Conservation (phyloP, 2,329 filamentous ascomycete genomes). For the Coniochaeta prunicola region DNA sequence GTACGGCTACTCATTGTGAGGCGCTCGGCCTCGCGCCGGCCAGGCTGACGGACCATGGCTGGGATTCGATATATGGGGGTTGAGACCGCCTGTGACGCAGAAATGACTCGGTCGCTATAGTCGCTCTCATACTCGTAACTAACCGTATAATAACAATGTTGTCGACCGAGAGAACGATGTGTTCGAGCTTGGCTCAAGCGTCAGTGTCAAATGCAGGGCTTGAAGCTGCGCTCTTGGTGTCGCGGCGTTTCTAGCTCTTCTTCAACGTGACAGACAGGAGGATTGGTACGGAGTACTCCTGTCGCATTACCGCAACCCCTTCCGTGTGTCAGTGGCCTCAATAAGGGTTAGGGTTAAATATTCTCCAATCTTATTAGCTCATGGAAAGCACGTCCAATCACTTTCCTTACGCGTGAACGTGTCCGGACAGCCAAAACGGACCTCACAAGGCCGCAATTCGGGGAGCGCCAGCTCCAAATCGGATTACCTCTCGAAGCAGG, state of each 20-base stretch:
- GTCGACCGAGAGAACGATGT: slow-evolving; percentile 16
- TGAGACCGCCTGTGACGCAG: slow-evolving; percentile 31
- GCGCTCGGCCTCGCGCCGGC: slow-evolving; percentile 29
- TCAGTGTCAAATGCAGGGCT: slow-evolving; percentile 15
- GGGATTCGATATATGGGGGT: slow-evolving; percentile 22
- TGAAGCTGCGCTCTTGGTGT: slow-evolving; percentile 12
- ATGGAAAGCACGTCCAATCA: not conserved
- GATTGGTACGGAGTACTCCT: no score
- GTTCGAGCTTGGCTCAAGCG: slow-evolving; percentile 16
- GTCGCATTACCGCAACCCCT: no score
- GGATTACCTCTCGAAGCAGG: not conserved
- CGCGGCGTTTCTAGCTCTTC: not conserved
- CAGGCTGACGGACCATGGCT: slow-evolving; percentile 22
- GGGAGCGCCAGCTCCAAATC: not conserved
- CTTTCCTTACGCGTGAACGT: not conserved
- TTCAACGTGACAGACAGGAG: no score
- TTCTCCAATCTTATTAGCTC: no score
- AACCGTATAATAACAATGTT: slow-evolving; percentile 20
- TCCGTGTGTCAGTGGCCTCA: no score
- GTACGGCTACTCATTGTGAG: slow-evolving; percentile 25
- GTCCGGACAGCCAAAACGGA: not conserved
- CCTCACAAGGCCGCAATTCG: not conserved
- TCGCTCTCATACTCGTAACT: slow-evolving; percentile 17
- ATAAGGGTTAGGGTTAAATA: no score
- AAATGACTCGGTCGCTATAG: slow-evolving; percentile 14